Conservation (phyloP, 495 filamentous ascomycete species). For the Podospora anserina region DNA sequence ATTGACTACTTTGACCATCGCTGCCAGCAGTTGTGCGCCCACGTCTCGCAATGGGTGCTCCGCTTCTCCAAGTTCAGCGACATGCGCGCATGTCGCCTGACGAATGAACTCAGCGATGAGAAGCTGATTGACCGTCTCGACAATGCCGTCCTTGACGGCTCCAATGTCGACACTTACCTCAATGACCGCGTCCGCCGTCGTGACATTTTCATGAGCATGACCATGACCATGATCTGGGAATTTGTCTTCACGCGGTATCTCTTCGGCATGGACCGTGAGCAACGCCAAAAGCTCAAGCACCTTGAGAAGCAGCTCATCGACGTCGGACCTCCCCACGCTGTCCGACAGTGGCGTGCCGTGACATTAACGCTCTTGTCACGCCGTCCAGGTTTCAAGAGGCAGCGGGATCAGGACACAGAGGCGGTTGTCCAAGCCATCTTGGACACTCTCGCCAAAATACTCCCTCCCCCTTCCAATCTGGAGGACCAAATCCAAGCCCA, state of each 20-base stretch:
- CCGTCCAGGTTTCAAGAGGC: conserved; percentile 66
- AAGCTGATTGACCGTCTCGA: conserved; percentile 89
- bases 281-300: conserved; percentile 91
- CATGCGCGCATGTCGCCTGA: conserved; percentile 73
- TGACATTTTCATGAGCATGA: conserved; percentile 93
- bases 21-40: conserved; percentile 89
- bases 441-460: conserved; percentile 68
- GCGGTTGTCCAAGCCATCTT: conserved; percentile 85
- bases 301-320: conserved; percentile 88
- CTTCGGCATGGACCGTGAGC: conserved; percentile 96
- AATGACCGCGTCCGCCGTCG: conserved; percentile 79
- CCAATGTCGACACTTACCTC: conserved; percentile 82
- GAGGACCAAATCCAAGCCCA: conserved; percentile 71
- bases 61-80: conserved; percentile 96
- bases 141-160: conserved; percentile 88
- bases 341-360: conserved; percentile 93
- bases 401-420: conserved; percentile 81
- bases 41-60: conserved; percentile 92
- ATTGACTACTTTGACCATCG: conserved; percentile 92
- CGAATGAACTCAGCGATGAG: conserved; percentile 78
- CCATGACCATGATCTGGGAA: conserved; percentile 98
- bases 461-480: conserved; percentile 76
- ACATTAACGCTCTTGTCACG: conserved; percentile 84
- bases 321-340: conserved; percentile 74
- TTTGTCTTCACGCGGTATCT: conserved; percentile 96